Evolutionary conservation across 352 stramenopile genomes (phyloP).

Genomic region (Globisporangium nodosum): DNA sequence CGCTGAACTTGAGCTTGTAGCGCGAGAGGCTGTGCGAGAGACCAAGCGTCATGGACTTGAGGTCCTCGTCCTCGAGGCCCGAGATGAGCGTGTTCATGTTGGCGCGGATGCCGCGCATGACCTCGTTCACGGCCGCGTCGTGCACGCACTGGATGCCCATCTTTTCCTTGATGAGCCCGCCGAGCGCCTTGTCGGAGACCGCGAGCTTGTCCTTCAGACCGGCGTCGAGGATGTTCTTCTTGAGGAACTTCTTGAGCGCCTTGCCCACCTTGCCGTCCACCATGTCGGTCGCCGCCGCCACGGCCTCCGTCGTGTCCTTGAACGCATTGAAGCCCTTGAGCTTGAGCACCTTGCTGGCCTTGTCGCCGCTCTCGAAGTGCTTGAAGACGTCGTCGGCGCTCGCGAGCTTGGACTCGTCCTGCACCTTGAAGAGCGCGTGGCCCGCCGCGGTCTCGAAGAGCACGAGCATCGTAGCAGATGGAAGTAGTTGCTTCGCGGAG

Average conservation of each 20-base stretch:
- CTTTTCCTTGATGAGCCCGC: conserved; percentile 97
- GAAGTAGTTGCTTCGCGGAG: too few species aligned
- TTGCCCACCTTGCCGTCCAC: conserved; percentile 98
- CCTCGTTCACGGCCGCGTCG: conserved; percentile 91
- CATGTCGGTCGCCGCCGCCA: conserved; percentile 94
- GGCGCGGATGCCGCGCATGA: conserved; percentile 95
- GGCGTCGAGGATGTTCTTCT: conserved; percentile 97
- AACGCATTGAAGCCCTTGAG: conserved; percentile 98
- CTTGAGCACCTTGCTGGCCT: conserved; percentile 90
- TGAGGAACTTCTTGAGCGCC: conserved; percentile 98
- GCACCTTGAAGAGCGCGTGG: conserved; percentile 99
- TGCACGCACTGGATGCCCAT: conserved; percentile 92
- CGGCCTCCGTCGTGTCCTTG: conserved; percentile 97
- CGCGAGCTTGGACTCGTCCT: conserved; percentile 91
- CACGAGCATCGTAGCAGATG: conserved; percentile 89
- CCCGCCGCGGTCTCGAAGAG: conserved; percentile 99
- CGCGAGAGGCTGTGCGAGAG: conserved; percentile 97
- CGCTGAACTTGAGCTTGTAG: conserved; percentile 99
- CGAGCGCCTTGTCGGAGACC: conserved; percentile 96
- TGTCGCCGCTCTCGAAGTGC: conserved; percentile 89
- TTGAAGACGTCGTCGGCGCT: conserved; percentile 90
- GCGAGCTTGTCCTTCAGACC: conserved; percentile 94
- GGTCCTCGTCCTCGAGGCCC: conserved; percentile 86
- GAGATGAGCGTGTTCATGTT: conserved; percentile 95
- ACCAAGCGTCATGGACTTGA: conserved; percentile 98